Percentiles rank a stretch among this genome's conserved stretches.
These are phyloP conservation scores for Diaporthe longicolla DNA, from an alignment of 2,329 filamentous ascomycete species.

Conservation along the genomic window DNA sequence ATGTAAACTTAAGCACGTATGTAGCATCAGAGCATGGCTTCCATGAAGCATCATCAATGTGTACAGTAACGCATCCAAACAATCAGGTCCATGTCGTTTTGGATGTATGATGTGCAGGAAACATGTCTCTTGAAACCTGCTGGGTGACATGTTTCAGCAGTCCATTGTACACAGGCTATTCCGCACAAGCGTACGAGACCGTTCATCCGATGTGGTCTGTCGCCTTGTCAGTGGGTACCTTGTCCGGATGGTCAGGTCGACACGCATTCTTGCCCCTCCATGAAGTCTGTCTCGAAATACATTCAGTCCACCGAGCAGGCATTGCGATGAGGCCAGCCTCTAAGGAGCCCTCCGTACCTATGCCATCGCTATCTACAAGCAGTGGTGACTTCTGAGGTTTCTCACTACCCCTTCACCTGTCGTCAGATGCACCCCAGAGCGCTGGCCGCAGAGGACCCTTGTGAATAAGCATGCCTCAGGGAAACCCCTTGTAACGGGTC, in stretches of 20 bases:
- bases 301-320: neutral
- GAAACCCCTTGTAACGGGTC: slow-evolving; percentile 4
- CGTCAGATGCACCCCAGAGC: neutral
- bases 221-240: slow-evolving; percentile 19
- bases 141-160: slow-evolving; percentile 12
- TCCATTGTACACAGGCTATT: neutral
- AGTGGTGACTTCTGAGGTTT: neutral
- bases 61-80: neutral
- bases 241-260: neutral
- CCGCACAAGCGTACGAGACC: neutral
- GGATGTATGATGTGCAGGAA: slow-evolving; percentile 14
- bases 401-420: neutral
- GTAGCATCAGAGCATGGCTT: neutral
- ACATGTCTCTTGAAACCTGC: slow-evolving; percentile 19
- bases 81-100: neutral
- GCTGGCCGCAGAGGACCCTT: neutral
- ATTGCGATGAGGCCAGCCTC: neutral
- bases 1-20: slow-evolving; percentile 12
- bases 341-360: neutral
- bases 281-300: neutral
- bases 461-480: neutral
- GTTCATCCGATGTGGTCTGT: slow-evolving; percentile 33
- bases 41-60: neutral
- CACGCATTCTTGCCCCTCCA: neutral
- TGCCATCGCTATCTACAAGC: neutral